Conservation (phyloP, 768 basidiomycete species). For the Termitomyces titanicus region DNA sequence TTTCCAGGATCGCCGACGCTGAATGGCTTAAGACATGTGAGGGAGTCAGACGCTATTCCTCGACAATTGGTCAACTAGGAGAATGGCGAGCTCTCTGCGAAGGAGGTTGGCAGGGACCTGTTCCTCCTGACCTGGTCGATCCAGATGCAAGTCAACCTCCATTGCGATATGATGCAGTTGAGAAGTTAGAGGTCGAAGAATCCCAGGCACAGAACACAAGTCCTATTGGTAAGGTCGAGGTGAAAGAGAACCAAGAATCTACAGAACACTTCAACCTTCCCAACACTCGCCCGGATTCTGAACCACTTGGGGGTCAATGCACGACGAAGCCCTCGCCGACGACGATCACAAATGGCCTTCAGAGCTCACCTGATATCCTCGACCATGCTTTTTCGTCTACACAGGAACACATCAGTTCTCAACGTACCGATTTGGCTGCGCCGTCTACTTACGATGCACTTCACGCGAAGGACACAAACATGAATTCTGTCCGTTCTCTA, state of each 20-base stretch:
- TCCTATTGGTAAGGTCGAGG: background rate
- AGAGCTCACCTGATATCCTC: background rate
- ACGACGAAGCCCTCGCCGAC: background rate
- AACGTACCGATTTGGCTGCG: slow-evolving; percentile 6
- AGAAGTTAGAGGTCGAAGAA: slow-evolving; percentile 4
- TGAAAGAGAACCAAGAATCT: background rate
- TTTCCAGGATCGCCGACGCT: slow-evolving; percentile 72
- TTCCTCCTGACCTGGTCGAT: slow-evolving; percentile 44
- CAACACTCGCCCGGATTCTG: background rate
- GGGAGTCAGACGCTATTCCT: slow-evolving; percentile 62
- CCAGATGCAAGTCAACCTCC: slow-evolving; percentile 15
- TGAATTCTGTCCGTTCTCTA: slow-evolving; percentile 61
- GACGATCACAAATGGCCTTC: background rate
- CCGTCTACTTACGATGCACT: slow-evolving; percentile 31
- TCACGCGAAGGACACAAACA: slow-evolving; percentile 33
- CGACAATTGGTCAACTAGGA: slow-evolving; percentile 65
- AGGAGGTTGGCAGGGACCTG: slow-evolving; percentile 60
- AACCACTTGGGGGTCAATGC: slow-evolving; percentile 1
- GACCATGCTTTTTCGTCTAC: background rate
- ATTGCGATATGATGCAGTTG: background rate
- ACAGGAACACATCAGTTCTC: background rate
- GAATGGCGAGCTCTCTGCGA: slow-evolving; percentile 76
- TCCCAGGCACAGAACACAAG: background rate
- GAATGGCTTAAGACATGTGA: slow-evolving; percentile 77
- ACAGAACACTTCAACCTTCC: background rate